phyloP scores from a whole-genome alignment of 2,329 filamentous ascomycete species.

The Penicillium occitanis region DNA sequence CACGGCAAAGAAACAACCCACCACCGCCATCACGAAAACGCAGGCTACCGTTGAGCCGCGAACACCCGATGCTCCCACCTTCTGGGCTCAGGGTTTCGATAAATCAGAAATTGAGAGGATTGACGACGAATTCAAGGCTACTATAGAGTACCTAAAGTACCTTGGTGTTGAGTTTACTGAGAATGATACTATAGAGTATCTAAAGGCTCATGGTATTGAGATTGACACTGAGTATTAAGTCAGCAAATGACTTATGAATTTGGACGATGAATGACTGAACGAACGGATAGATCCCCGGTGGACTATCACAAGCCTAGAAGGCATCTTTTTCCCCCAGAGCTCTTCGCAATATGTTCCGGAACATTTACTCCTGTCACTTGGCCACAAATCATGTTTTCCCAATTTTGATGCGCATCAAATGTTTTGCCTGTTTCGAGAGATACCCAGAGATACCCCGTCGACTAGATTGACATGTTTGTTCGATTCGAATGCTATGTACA shows the following conservation, averaged over 20 bases:
- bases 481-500: neutral
- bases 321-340: neutral
- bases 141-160: neutral
- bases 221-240: neutral
- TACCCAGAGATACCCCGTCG: slow-evolving; percentile 14
- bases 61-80: neutral
- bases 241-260: neutral
- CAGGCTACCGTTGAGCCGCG: slow-evolving; percentile 1
- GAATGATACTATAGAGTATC: neutral
- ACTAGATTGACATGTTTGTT: neutral
- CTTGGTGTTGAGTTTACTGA: neutral
- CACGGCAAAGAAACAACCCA: neutral
- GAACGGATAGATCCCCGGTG: neutral
- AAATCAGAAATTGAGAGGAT: neutral
- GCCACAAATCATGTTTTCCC: neutral
- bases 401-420: slow-evolving; percentile 7
- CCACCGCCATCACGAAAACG: neutral
- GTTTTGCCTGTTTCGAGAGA: neutral
- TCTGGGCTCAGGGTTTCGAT: neutral
- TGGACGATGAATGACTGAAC: neutral
- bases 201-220: neutral
- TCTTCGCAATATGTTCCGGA: slow-evolving; percentile 1
- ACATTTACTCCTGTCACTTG: neutral
- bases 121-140: neutral
- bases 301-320: neutral